Base-by-base conservation (phyloP, 257 asterid species). In the Fraxinus quadrangulata region DNA sequence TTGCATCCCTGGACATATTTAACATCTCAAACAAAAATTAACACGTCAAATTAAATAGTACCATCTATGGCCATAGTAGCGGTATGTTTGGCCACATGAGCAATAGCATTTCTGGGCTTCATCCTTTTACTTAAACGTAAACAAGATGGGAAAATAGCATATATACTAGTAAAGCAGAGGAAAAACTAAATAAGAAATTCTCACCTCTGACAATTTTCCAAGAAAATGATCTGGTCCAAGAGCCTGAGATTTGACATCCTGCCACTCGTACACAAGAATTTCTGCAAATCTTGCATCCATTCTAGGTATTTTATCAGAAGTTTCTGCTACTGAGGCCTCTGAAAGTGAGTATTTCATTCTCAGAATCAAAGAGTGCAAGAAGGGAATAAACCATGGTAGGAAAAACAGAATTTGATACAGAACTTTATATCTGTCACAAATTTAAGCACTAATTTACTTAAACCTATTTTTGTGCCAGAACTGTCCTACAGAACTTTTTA, bases 261-360 rank as follows among this genome's bases (percentile, higher is more conserved):
- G 97, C 99, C 98, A 96, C 87, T 89, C 89, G 73, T 87, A 89
- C 76, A 96, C 97, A 28, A 96, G 84, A 86, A 79, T 85, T 85
- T 92, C 99, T 1, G 99, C 97, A 70, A 88, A 87, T 75, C 96
- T 87, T 63, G 97, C 96, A 85, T 90, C 96, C 97, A 93, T 93
- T 83, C 91, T 88, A n/a, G 97, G 90, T 76, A 89, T 67, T 81
- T 90, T 91, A 40, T 78, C 91, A 81, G 83, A 75, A 56, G 24
- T 84, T 77, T 89, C 94, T 75, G 75, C 88, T 85, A 86, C 40
- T 6, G 88, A 56, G 79, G 77, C 78, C 78, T 37, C 42, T 93
- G 89, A 78, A 78, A 76, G 75, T 63, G 75, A 81, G 68, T 59
- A 73, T 45, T n/a, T 47, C 30, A 76, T 31, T 81, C 73, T 65